Conservation (phyloP, 148 eudicot species). For the Polygonum aviculare region DNA sequence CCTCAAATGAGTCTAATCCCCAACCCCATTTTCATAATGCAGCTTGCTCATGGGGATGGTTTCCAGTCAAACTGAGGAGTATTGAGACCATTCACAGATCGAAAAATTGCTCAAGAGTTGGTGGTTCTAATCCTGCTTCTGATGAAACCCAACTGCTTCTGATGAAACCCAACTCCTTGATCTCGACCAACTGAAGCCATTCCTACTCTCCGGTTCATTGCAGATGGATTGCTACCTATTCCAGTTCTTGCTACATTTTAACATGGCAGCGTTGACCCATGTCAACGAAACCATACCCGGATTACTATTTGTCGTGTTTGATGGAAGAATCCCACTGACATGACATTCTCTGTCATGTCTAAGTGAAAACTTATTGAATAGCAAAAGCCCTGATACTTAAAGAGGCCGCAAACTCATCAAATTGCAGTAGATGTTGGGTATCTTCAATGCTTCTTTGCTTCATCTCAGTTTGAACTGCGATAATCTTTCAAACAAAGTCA, state of each 20-base stretch:
- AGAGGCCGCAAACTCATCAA: too few species aligned
- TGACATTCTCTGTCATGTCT: slow-evolving; percentile 44
- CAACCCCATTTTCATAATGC: not conserved
- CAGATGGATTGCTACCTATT: slow-evolving; percentile 16
- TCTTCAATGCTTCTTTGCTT: too few species aligned
- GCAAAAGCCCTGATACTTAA: too few species aligned
- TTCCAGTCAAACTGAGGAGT: not conserved
- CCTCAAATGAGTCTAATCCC: not conserved
- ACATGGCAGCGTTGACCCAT: not conserved
- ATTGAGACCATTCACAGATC: slow-evolving; percentile 3
- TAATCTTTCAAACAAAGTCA: too few species aligned
- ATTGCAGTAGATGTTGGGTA: too few species aligned
- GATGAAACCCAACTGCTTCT: not conserved
- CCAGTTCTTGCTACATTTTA: slow-evolving; percentile 14
- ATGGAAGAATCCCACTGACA: too few species aligned
- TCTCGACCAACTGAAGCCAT: slow-evolving; percentile 13
- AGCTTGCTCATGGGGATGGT: not conserved
- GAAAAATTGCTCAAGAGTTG: not conserved
- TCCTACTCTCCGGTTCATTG: not conserved
- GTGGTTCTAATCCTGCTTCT: not conserved
- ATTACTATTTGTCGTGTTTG: slow-evolving; percentile 16
- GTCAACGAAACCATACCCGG: slow-evolving; percentile 13
- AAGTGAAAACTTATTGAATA: too few species aligned
- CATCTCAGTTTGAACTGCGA: too few species aligned
- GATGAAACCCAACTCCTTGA: not conserved